Conservation (phyloP, 2,329 filamentous ascomycete genomes). For the Talaromyces sp. region DNA sequence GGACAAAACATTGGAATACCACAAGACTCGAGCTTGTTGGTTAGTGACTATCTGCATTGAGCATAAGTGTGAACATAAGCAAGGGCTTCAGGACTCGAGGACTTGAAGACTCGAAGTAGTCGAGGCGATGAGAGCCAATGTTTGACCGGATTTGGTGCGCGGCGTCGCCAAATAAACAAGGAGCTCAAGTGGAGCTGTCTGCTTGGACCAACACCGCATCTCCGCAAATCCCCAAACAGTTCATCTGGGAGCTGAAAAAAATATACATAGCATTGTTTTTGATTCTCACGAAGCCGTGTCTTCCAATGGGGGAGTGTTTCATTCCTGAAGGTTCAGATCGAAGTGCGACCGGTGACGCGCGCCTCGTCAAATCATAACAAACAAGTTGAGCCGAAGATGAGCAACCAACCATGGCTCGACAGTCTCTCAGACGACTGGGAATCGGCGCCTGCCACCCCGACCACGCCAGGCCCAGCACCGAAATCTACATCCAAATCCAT, state of each 20-base stretch:
- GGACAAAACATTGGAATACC: conserved; percentile 10
- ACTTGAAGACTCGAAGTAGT: not conserved
- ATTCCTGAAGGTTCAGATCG: conserved; percentile 40
- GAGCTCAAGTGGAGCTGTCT: conserved; percentile 23
- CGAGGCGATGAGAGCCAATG: too few relatives aligned
- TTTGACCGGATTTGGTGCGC: too few relatives aligned
- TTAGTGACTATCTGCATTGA: not conserved
- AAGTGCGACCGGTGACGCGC: conserved; percentile 16
- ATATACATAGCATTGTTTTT: not conserved
- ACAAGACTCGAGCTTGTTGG: conserved; percentile 3
- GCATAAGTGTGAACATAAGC: not conserved
- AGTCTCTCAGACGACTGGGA: conserved; percentile 49
- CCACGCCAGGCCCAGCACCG: conserved; percentile 29
- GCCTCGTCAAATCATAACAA: conserved; percentile 23
- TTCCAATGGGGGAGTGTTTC: conserved; percentile 41
- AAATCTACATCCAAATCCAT: conserved; percentile 32
- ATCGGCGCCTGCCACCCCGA: conserved; percentile 41
- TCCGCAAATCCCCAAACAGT: conserved; percentile 8
- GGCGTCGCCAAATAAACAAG: conserved; percentile 17
- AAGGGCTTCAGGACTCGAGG: too few relatives aligned
- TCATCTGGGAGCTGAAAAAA: not conserved
- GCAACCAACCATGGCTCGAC: conserved; percentile 46
- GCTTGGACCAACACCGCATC: conserved; percentile 18
- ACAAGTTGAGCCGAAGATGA: conserved; percentile 28
- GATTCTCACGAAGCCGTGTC: not conserved